Base-by-base conservation (phyloP, 805 yeast genomes). In the Kuraishia molischiana region DNA sequence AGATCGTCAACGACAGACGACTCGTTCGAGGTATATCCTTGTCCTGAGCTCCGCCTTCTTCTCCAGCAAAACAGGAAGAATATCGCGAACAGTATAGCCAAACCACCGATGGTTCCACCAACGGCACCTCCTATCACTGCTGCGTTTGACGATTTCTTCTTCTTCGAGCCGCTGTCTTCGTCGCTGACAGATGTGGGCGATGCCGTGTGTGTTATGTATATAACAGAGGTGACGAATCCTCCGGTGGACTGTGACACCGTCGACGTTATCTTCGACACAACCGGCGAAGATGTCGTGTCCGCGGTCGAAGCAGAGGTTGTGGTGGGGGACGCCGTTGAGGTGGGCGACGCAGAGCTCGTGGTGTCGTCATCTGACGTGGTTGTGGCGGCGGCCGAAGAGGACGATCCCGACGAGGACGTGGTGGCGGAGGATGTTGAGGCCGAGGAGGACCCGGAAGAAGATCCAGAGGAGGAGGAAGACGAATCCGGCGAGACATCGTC, bases 1-100 rank as follows among this genome's bases (percentile, higher is more conserved):
- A 71, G 64, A 48, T 75, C 81, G 50, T 72, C 71, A 17, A 71
- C 61, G 38, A 66, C 67, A 18, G 51, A 43, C 2, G 45, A 69
- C 63, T 49, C 71, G 64, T 43, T 53, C 35, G 50, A 28, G 48
- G 43, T 40, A 50, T 52, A 47, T 53, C 46, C 53, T 49, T 55
- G 50, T 31, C 45, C 37, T 29, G 57, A 56, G 38, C 54, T 52
- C 29, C 49, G 46, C 31, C 59, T 59, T 42, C 66, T 62, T 36
- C 66, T 55, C 36, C 61, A 48, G 32, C 66, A 56, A 36, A 68
- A 37, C 20, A 42, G 59, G 57, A 48, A 63, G 44, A 46, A 44
- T 36, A 48, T 45, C 41, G 30, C 52, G 41, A 48, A 52, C n/a
- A 52, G 26, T 10, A 57, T 28, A 4, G 47, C 19, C 3, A 49